A percentile compares a stretch with the other conserved stretches of the same genome.
Evolutionary conservation across 2,329 filamentous ascomycete species (phyloP).

Genomic region (Claviceps arundinis): DNA sequence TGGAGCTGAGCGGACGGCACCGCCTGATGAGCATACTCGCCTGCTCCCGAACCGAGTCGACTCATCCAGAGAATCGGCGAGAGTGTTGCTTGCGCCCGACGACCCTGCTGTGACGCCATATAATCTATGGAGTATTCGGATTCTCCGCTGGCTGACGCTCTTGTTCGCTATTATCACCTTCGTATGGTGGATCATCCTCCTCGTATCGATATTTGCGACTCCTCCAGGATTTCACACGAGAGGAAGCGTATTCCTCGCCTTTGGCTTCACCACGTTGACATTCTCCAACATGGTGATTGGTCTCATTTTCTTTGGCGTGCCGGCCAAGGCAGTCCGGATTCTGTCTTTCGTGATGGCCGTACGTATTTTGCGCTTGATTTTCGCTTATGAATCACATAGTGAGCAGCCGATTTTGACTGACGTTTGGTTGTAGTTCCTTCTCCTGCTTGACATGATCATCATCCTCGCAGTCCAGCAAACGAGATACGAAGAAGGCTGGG

Average conservation of each 20-base stretch:
- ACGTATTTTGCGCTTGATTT: slow-evolving; percentile 3
- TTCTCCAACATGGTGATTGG: slow-evolving; percentile 62
- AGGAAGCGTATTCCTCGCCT: slow-evolving; percentile 86
- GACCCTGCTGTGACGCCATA: slow-evolving; percentile 64
- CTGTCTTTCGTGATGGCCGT: slow-evolving; percentile 53
- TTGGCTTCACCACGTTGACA: slow-evolving; percentile 69
- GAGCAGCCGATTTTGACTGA: neutral
- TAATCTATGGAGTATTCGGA: slow-evolving; percentile 83
- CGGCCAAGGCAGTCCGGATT: slow-evolving; percentile 66
- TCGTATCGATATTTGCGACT: slow-evolving; percentile 85
- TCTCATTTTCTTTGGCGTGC: slow-evolving; percentile 77
- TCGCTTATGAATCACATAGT: neutral
- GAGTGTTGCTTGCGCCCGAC: slow-evolving; percentile 25
- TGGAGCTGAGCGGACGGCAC: slow-evolving; percentile 14
- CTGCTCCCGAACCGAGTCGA: slow-evolving; percentile 57
- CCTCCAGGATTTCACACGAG: slow-evolving; percentile 75
- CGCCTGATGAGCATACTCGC: slow-evolving; percentile 42
- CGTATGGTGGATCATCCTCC: slow-evolving; percentile 81
- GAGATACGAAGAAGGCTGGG: slow-evolving; percentile 76
- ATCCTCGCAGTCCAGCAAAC: slow-evolving; percentile 63
- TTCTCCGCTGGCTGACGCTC: slow-evolving; percentile 65
- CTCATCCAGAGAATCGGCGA: slow-evolving; percentile 31
- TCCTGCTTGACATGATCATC: slow-evolving; percentile 57
- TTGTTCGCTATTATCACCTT: slow-evolving; percentile 64
- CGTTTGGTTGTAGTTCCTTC: slow-evolving; percentile 14